Evolutionary conservation across 768 basidiomycete genomes (phyloP), one percentile per base, ranked within the genome.

Genomic region (Phaeotremella skinneri): DNA sequence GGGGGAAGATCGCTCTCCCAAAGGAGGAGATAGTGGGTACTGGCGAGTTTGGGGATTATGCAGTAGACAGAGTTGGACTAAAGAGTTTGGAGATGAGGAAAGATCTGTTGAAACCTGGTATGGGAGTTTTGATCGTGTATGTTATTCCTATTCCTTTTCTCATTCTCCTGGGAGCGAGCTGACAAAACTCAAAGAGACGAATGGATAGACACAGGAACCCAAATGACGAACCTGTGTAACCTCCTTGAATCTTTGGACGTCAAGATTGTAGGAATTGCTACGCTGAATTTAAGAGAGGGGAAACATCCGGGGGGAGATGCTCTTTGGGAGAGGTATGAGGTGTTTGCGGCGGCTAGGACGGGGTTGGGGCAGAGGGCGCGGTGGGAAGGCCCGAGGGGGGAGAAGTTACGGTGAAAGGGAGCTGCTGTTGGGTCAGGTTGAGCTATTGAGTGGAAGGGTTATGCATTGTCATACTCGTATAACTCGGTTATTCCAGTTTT

Each of bases 51-150:
- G 25, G 42, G 13, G 54, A 55, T 47, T 55, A 55, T 39, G 41
- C 23, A 9, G 54, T 55, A 45, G 41, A 16, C 20, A 42, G 54
- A 30, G 20, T 20, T 45, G 54, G 54, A 25, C 20, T 4, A 42
- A 55, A 55, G 54, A 41, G 54, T 23, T 47, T 55, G 37, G 54
- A 55, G 43, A 55, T 55, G 26, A n/a, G 54, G 32, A n/a, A 34
- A 27, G 54, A 55, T 43, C 20, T 55, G 27, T 47, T 55, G 7
- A 43, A 41, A 17, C 16, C 2, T 16, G 54, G 54, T 27, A 45
- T 55, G 54, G 30, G 54, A 21, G 54, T 55, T 26, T 43, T 55
- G 25, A 9, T 55, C 20, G 42, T 55, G 54, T 55, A 26, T 39
- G 37, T 39, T 39, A 39, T n/a, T 39, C 37, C 9, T 9, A 9